Conservation (phyloP, 371 early-diverging fungal genomes). For the Fennellomyces sp. region DNA sequence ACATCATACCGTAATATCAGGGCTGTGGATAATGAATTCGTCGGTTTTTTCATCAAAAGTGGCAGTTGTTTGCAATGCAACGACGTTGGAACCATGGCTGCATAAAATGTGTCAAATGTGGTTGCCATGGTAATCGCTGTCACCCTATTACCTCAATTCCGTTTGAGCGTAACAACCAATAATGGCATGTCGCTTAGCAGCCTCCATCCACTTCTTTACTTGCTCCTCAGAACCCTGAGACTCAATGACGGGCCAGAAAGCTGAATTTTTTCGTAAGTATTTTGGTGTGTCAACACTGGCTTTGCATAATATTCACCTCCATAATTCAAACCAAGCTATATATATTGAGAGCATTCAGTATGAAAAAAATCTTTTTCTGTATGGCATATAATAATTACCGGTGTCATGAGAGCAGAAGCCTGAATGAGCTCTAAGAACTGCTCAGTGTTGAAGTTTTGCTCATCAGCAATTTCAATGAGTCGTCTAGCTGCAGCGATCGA, state of each 20-base stretch:
- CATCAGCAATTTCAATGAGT: constrained; percentile 40
- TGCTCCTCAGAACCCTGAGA: constrained; percentile 77
- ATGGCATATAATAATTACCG: too few relatives aligned
- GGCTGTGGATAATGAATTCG: constrained; percentile 84
- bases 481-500: constrained; percentile 31
- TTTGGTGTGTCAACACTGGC: not conserved
- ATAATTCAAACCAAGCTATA: constrained; percentile 52
- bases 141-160: constrained; percentile 63
- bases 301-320: constrained; percentile 23
- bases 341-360: not conserved
- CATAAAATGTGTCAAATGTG: not conserved
- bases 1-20: constrained; percentile 60
- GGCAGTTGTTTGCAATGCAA: constrained; percentile 85
- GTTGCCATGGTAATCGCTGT: not conserved
- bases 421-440: constrained; percentile 28
- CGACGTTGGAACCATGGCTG: constrained; percentile 77
- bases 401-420: constrained; percentile 40
- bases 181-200: constrained; percentile 73
- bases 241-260: constrained; percentile 76
- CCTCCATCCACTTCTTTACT: constrained; percentile 64
- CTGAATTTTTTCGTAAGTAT: constrained; percentile 25
- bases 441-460: constrained; percentile 34
- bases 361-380: constrained; percentile 14
- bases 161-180: constrained; percentile 90
- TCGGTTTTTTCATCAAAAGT: constrained; percentile 76